Base-by-base conservation (phyloP, 129 eudicot species). In the Flaveria linearis region DNA sequence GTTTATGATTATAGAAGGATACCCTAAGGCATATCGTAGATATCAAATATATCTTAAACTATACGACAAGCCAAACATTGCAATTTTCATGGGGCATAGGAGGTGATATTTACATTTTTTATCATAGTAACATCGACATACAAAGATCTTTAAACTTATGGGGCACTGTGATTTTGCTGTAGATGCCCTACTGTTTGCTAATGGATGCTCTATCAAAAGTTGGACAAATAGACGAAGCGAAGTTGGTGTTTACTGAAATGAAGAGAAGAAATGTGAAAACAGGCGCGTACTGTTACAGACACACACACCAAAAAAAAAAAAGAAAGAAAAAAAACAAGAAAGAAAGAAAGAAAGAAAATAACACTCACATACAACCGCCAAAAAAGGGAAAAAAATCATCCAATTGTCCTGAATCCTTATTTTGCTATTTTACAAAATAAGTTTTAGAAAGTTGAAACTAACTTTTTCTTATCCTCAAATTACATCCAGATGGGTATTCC, bases 161-260 rank as follows among this genome's bases (percentile, higher is more conserved):
- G 49, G 51, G 74, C 53, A 49, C 39, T 79, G 45, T 22, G 63
- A 49, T 64, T 62, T 60, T 9, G 36, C 47, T 81, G 90, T 86
- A 93, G 98, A 93, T 90, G 90, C 97, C 98, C 8, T 93, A 88
- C 57, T 93, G 98, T 86, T 76, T 93, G 71, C 84, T 93, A 78
- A 93, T 93, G 97, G 98, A 93, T 86, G 97, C 92, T 50, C 84
- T 90, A 33, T 88, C 94, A 74, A 93, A 93, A 80, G 84, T 92
- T 72, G 97, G 98, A 74, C 75, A 87, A 47, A 62, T 93, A 16
- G 74, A 71, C 13, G 97, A 90, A 82, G 98, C 98, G 33, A 88
- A 85, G 75, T 76, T 87, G 76, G 85, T 88, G 76, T 93, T 88
- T 76, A 84, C 71, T 72, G 96, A 90, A 73, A 88, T 93, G 92